These are phyloP conservation scores for Knoxdaviesia capensis DNA, from an alignment of 2,329 filamentous ascomycete genomes.

Conservation along the genomic window DNA sequence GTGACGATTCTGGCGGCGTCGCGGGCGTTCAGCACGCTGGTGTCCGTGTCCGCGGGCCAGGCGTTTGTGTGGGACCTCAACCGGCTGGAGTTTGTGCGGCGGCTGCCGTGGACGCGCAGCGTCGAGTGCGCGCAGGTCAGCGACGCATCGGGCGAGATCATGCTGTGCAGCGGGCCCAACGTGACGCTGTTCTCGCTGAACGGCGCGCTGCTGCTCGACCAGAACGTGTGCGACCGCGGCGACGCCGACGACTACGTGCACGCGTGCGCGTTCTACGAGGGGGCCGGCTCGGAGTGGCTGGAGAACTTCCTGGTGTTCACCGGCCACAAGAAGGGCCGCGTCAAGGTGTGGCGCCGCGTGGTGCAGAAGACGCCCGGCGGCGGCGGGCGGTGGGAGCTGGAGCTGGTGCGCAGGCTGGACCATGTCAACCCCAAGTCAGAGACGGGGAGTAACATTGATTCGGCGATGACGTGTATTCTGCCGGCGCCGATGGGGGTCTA, in stretches of 20 bases:
- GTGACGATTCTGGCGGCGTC: slow-evolving; percentile 71
- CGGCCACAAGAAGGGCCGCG: slow-evolving; percentile 64
- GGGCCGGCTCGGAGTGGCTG: slow-evolving; percentile 75
- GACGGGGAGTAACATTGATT: slow-evolving; percentile 34
- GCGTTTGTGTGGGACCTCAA: slow-evolving; percentile 92
- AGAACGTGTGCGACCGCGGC: slow-evolving; percentile 47
- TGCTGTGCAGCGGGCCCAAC: slow-evolving; percentile 59
- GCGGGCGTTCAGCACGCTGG: slow-evolving; percentile 69
- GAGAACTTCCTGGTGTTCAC: slow-evolving; percentile 76
- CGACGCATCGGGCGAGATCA: slow-evolving; percentile 75
- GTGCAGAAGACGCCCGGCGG: slow-evolving; percentile 15
- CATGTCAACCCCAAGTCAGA: slow-evolving; percentile 51
- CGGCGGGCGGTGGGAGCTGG: slow-evolving; percentile 49
- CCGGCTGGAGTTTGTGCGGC: slow-evolving; percentile 65
- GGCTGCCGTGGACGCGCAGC: slow-evolving; percentile 36
- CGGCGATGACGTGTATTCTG: slow-evolving; percentile 68
- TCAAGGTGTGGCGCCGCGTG: slow-evolving; percentile 54
- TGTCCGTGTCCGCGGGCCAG: slow-evolving; percentile 65
- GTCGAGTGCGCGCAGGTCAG: slow-evolving; percentile 69
- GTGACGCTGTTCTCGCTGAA: slow-evolving; percentile 75
- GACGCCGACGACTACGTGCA: slow-evolving; percentile 50
- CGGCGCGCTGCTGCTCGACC: slow-evolving; percentile 61
- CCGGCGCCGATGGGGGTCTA: slow-evolving; percentile 72
- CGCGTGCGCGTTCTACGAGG: slow-evolving; percentile 83
- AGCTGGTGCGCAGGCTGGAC: slow-evolving; percentile 63